Base-by-base conservation (phyloP, 2,329 filamentous ascomycete genomes). In the Cladorrhinum sp. region DNA sequence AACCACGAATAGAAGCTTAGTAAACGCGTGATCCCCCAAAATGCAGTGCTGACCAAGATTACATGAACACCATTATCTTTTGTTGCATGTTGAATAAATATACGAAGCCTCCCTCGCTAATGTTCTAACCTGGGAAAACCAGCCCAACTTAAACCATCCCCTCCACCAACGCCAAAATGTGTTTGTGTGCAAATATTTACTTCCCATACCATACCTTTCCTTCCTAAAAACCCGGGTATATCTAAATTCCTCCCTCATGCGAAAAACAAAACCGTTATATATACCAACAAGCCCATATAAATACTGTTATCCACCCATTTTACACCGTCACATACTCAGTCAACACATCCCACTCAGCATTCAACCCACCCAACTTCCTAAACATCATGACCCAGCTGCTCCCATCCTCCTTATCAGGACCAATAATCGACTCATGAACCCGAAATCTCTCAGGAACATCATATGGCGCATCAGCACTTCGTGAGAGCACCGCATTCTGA, bases 371-470 rank as follows among this genome's bases (percentile, higher is more conserved):
- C 16, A 70, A 59, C 59, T 72, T 73, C 50, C 69, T 62, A 32
- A 73, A 72, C 58, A 72, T 65, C 59, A 68, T 70, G 13, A 73
- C 67, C 67, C 69, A 71, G 57, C 64, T 72, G 27, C 62, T 62
- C 7, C 71, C 71, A 24, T 71, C 69, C 48, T 68, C 71, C 57
- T 67, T 68, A 41, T 72, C 69, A 3, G 65, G 63, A 16, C 69
- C 69, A 41, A 73, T 69, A 4, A 72, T 67, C 3, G 68, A 66
- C 20, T 71, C 66, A 25, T 71, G 70, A 38, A 74, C 70, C 7
- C 72, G 65, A 13, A 68, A 65, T 27, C 68, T 62, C 64, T 74
- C 71, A 0, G 71, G 71, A 16, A 74, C 60, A n/a, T 70, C 71
- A 57, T 71, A 73, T 13, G 72, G 71, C 53, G 72, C 62, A 50